Conservation (phyloP, 805 yeast genomes). For the Saccharomycopsis sp. region DNA sequence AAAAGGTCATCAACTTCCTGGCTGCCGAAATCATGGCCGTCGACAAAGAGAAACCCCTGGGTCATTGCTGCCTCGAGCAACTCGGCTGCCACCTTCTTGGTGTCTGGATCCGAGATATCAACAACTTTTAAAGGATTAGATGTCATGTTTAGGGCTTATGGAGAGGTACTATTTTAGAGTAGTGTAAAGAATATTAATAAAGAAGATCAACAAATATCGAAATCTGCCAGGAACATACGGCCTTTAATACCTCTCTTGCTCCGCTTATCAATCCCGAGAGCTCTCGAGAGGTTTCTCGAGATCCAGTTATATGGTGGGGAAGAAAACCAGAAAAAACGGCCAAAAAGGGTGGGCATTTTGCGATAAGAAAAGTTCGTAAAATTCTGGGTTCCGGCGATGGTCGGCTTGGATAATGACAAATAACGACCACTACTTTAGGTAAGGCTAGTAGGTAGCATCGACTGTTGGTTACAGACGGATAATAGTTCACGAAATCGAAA, state of each 20-base stretch:
- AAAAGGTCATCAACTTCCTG: constrained; percentile 48
- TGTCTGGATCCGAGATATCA: constrained; percentile 44
- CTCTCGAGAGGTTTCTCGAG: too few relatives aligned
- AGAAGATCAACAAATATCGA: neutral
- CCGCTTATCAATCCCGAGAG: neutral
- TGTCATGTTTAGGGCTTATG: too few relatives aligned
- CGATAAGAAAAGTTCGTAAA: neutral
- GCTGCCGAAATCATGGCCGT: constrained; percentile 58
- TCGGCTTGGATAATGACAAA: too few relatives aligned
- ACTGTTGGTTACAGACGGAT: too few relatives aligned
- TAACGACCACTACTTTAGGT: too few relatives aligned
- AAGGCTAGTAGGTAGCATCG: too few relatives aligned
- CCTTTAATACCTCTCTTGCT: neutral
- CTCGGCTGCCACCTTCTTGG: constrained; percentile 39
- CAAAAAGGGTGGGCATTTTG: too few relatives aligned
- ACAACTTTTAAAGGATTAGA: constrained; percentile 47
- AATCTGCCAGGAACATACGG: too few relatives aligned
- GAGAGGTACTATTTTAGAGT: too few relatives aligned
- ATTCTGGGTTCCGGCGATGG: neutral
- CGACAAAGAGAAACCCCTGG: constrained; percentile 60
- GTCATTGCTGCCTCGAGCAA: constrained; percentile 53
- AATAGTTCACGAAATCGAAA: too few relatives aligned
- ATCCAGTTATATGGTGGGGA: neutral
- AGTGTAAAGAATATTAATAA: neutral
- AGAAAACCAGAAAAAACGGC: too few relatives aligned